Base-by-base conservation (phyloP, 805 yeast species). In the Kregervanrija delftensis region DNA sequence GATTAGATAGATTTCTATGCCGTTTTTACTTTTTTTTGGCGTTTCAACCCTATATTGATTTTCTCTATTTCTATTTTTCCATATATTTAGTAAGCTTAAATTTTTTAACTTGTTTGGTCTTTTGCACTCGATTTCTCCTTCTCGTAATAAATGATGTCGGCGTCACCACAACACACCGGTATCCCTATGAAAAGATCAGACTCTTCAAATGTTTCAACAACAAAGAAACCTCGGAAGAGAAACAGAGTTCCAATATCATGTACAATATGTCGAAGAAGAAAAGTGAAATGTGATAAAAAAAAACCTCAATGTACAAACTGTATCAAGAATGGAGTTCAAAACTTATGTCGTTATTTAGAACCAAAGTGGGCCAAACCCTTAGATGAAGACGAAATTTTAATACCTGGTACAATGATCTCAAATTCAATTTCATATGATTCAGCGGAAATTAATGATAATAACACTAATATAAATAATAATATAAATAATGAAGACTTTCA, bases 301-400 rank as follows among this genome's bases (percentile, higher is more conserved):
- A 69, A 76, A 50, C 83, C 83, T 1, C 76, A 74, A 41, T 77
- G 83, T 58, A 66, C 74, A 8, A 76, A 74, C 45, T 77, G 83
- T 63, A 67, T 70, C 33, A 73, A 74, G 53, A 76, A 78, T 12
- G 81, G 81, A 2, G 81, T 77, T 12, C 73, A 73, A 8, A 81
- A 77, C 54, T 59, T 77, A 14, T 77, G 83, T 47, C 76, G 74
- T 42, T 77, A 76, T 50, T 65, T 77, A 51, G 81, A 75, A 49
- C 83, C 80, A 36, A 65, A 70, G n/a, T 77, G 83, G 83, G 81
- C 82, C 1, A 71, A 69, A 45, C 73, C 73, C 4, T 47, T 60
- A 53, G 55, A 55, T 15, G 66, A 61, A n/a, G 57, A 56, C 8
- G 67, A 62, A 39, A 45, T 60, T 32, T 55, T 51, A 32, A 45